Conservation (phyloP, 2,329 filamentous ascomycete genomes). For the Monilinia laxa region DNA sequence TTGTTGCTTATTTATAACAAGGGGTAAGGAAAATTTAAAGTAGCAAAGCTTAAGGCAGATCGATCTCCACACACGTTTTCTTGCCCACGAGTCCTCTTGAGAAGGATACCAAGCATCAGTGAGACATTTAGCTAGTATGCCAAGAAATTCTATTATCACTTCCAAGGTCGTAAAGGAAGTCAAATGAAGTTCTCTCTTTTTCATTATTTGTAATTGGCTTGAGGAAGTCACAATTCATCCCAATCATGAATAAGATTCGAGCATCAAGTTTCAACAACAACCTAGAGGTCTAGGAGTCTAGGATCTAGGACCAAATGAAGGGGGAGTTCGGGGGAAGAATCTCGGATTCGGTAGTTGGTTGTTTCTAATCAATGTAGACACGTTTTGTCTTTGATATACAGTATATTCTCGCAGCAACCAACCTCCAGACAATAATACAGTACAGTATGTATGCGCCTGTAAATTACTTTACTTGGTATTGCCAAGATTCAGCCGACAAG, state of each 20-base stretch:
- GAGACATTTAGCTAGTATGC: neutral
- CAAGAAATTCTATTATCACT: constrained; percentile 15
- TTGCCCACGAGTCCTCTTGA: constrained; percentile 3
- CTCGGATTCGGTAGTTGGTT: constrained; percentile 4
- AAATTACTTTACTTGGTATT: neutral
- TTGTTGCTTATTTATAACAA: constrained; percentile 6
- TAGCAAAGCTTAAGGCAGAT: constrained; percentile 21
- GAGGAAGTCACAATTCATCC: neutral
- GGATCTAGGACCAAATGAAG: neutral
- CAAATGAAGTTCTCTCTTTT: neutral
- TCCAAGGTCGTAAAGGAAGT: constrained; percentile 4
- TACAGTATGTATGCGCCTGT: too few species aligned
- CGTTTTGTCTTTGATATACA: neutral
- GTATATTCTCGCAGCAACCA: too few species aligned
- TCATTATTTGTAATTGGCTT: neutral
- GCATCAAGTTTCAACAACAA: neutral
- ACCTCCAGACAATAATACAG: too few species aligned
- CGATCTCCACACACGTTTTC: constrained; percentile 19
- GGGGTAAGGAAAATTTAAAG: constrained; percentile 10
- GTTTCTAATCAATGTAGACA: neutral
- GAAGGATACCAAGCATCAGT: constrained; percentile 3
- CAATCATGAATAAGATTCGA: neutral
- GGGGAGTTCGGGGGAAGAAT: neutral
- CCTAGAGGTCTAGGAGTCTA: neutral
- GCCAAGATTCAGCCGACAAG: constrained; percentile 14